phyloP scores from a whole-genome alignment of 163 green algal genomes.

The Coccomyxa subellipsoidea region DNA sequence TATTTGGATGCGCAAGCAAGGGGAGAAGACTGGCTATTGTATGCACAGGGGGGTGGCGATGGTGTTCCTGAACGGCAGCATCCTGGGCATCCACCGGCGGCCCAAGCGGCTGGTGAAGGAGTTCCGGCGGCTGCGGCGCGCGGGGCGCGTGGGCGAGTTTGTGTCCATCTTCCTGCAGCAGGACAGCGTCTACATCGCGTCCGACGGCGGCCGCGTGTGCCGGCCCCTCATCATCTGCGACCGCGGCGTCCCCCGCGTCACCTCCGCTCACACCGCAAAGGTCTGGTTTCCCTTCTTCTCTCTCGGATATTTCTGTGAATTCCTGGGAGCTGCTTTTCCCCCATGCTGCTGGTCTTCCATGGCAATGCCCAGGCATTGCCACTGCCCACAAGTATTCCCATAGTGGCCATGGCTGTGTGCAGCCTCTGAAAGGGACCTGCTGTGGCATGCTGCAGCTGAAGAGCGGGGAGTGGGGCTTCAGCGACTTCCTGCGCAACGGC shows the following conservation, averaged over 20 bases:
- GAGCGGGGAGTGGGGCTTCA: slow-evolving; percentile 74
- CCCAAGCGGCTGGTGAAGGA: slow-evolving; percentile 60
- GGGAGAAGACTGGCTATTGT: too few relatives aligned
- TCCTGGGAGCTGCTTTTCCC: not conserved
- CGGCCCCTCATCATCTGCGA: slow-evolving; percentile 97
- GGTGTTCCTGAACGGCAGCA: slow-evolving; percentile 92
- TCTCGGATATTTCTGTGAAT: not conserved
- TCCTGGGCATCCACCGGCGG: slow-evolving; percentile 84
- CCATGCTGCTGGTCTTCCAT: too few relatives aligned
- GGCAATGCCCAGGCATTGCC: too few relatives aligned
- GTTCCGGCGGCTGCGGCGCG: slow-evolving; percentile 70
- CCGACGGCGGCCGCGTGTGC: slow-evolving; percentile 87
- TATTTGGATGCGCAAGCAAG: too few relatives aligned
- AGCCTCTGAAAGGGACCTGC: not conserved
- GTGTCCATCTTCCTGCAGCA: slow-evolving; percentile 75
- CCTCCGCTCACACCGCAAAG: slow-evolving; percentile 65
- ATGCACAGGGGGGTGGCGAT: slow-evolving; percentile 44
- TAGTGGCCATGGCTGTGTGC: not conserved
- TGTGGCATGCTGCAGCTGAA: slow-evolving; percentile 47
- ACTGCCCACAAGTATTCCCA: too few relatives aligned
- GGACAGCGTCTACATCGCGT: slow-evolving; percentile 11
- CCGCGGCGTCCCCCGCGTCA: slow-evolving; percentile 78
- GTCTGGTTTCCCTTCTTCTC: not conserved
- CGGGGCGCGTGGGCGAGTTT: slow-evolving; percentile 83
- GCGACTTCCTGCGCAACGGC: slow-evolving; percentile 82